A percentile compares a stretch with the other conserved stretches of the same genome.
Evolutionary conservation across 192 early-diverging fungal genomes (phyloP).

Genomic region (Umbelopsis sp.): DNA sequence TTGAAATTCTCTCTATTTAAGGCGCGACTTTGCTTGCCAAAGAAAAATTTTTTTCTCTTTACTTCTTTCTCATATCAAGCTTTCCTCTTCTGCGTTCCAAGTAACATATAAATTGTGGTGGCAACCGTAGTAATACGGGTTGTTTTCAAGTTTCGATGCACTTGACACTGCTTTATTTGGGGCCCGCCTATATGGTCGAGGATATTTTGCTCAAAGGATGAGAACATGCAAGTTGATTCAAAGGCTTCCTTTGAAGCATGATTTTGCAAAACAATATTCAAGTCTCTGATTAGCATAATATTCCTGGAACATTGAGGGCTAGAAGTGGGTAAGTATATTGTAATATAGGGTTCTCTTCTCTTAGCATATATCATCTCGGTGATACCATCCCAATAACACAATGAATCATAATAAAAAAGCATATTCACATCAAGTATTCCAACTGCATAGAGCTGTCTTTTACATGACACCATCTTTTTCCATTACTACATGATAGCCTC

Average conservation of each 20-base stretch:
- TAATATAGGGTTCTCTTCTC: too few species aligned
- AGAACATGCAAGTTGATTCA: slow-evolving; percentile 20
- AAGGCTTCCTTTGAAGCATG: slow-evolving; percentile 22
- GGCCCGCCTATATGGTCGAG: not conserved
- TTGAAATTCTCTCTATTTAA: not conserved
- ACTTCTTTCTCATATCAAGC: not conserved
- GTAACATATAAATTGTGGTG: not conserved
- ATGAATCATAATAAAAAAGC: too few species aligned
- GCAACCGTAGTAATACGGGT: not conserved
- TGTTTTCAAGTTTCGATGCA: slow-evolving; percentile 7
- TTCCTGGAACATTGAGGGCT: too few species aligned
- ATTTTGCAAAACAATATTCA: slow-evolving; percentile 20
- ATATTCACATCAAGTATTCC: too few species aligned
- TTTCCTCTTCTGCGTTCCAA: not conserved
- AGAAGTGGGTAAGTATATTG: too few species aligned
- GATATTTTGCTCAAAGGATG: slow-evolving; percentile 11
- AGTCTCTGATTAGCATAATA: slow-evolving; percentile 11
- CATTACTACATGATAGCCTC: too few species aligned
- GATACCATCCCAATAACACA: too few species aligned
- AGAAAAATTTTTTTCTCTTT: not conserved
- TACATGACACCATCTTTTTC: too few species aligned
- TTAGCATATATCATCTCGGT: too few species aligned
- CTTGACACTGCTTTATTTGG: slow-evolving; percentile 12
- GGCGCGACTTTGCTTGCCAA: not conserved
- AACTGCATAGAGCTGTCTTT: too few species aligned